phyloP scores from a whole-genome alignment of 148 eudicot genomes.

The Camellia lanceoleosa region DNA sequence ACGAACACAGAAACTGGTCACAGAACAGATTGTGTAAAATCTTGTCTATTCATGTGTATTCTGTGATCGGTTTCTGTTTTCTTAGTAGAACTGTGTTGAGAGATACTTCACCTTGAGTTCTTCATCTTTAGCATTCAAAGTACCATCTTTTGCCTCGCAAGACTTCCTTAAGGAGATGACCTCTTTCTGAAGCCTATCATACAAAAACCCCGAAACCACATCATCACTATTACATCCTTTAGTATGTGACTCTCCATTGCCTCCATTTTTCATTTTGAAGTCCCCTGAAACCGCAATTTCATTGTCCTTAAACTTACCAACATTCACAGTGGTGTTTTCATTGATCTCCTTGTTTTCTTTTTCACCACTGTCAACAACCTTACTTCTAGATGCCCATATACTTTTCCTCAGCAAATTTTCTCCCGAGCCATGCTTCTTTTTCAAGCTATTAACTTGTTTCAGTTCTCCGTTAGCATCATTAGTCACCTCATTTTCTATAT shows the following conservation, averaged over 20 bases:
- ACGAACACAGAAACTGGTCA: too few relatives aligned
- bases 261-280: conserved; percentile 12
- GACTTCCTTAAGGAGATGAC: conserved; percentile 61
- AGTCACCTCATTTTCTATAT: conserved; percentile 22
- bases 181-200: conserved; percentile 89
- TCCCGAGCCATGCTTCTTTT: conserved; percentile 29
- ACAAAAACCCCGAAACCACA: conserved; percentile 78
- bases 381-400: conserved; percentile 51
- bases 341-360: conserved; percentile 53
- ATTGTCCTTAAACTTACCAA: conserved; percentile 16
- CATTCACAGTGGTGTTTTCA: conserved; percentile 29
- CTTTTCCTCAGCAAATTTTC: conserved; percentile 41
- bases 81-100: too few relatives aligned
- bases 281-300: conserved; percentile 15
- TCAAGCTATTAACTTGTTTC: conserved; percentile 23
- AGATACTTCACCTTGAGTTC: conserved; percentile 66
- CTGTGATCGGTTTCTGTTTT: too few relatives aligned
- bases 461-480: conserved; percentile 7
- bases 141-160: conserved; percentile 57
- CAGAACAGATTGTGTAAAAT: too few relatives aligned
- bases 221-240: conserved; percentile 43
- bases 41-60: too few relatives aligned
- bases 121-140: conserved; percentile 60
- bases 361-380: conserved; percentile 37
- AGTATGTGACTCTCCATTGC: conserved; percentile 21